A percentile compares a stretch with the other conserved stretches of the same genome.
phyloP scores from a whole-genome alignment of 305 asterid species.

The Fraxinus velutina region DNA sequence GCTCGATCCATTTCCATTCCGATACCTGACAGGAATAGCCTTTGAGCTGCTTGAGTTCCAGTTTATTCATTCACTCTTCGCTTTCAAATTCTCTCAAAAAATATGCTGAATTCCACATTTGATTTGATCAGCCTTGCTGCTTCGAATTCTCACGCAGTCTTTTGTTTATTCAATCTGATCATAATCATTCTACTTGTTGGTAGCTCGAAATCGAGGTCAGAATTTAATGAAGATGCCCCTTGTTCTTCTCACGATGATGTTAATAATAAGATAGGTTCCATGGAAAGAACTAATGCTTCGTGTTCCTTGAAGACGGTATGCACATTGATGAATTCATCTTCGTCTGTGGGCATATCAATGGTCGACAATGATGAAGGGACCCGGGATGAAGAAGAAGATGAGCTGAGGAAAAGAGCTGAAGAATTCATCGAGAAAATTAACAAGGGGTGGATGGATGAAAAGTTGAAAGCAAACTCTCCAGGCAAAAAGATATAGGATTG shows the following conservation, averaged over 20 bases:
- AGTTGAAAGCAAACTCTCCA: constrained; percentile 26
- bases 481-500: neutral
- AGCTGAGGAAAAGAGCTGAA: constrained; percentile 62
- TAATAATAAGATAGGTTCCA: neutral
- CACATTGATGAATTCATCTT: neutral
- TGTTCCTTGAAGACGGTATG: neutral
- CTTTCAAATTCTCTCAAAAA: neutral
- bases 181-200: constrained; percentile 51
- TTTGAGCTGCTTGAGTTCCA: neutral
- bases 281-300: neutral
- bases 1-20: constrained; percentile 8
- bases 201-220: constrained; percentile 29
- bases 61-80: neutral
- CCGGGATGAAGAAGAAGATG: constrained; percentile 22
- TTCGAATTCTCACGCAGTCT: constrained; percentile 52
- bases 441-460: constrained; percentile 64
- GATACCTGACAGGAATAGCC: neutral
- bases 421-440: constrained; percentile 65
- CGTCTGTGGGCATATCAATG: neutral
- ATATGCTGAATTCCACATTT: constrained; percentile 42
- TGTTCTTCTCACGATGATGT: neutral
- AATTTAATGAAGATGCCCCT: constrained; percentile 7
- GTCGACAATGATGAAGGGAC: constrained; percentile 21
- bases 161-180: constrained; percentile 67
- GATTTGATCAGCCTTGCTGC: constrained; percentile 49